phyloP scores from a whole-genome alignment of 1,284 basidiomycete species.

The Tremellales sp. region DNA sequence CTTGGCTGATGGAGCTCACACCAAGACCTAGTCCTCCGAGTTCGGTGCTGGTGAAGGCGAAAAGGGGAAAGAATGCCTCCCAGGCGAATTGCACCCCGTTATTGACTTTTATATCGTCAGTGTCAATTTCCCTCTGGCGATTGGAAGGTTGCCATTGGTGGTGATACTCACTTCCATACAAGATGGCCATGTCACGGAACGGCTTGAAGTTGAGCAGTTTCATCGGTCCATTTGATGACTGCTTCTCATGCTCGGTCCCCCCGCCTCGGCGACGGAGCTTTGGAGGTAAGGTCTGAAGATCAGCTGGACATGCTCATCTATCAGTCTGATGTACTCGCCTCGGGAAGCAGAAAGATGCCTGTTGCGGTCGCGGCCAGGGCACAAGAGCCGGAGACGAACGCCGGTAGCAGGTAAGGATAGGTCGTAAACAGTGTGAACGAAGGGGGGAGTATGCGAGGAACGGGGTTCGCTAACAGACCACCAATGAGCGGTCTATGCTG shows the following conservation, averaged over 20 bases:
- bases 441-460: constrained; percentile 24
- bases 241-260: constrained; percentile 8
- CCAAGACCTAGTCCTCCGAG: constrained; percentile 34
- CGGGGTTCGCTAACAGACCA: constrained; percentile 35
- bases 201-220: constrained; percentile 20
- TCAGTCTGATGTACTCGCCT: constrained; percentile 18
- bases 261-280: background rate
- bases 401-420: constrained; percentile 40
- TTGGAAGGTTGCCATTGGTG: no score
- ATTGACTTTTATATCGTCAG: constrained; percentile 15
- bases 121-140: no score
- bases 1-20: constrained; percentile 11
- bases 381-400: constrained; percentile 21
- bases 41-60: constrained; percentile 30
- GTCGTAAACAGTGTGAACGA: constrained; percentile 22
- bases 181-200: constrained; percentile 29
- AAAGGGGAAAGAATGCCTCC: constrained; percentile 40
- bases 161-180: constrained; percentile 35
- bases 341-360: constrained; percentile 27
- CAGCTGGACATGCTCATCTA: background rate
- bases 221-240: constrained; percentile 6
- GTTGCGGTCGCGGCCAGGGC: constrained; percentile 18
- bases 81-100: constrained; percentile 34
- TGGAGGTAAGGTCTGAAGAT: constrained; percentile 7
- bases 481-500: constrained; percentile 30